Evolutionary conservation across 2,329 filamentous ascomycete species (phyloP), one percentile per base, ranked within the genome.

Genomic region (Xylaria sp.): DNA sequence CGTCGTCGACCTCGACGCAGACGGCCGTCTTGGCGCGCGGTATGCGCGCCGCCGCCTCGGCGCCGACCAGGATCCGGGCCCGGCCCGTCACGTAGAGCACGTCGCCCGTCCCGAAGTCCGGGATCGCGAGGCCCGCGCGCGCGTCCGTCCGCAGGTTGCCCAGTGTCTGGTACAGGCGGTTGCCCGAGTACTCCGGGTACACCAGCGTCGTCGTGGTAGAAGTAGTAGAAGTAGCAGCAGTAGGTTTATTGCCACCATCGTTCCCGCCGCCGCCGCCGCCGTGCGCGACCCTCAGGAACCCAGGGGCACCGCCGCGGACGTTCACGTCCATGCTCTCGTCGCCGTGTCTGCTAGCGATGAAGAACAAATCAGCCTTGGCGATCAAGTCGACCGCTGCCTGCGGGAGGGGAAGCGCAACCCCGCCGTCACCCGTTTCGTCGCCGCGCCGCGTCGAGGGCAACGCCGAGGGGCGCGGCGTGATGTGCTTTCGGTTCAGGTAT

Each of bases 111-210:
- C 81, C 80, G 65, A 90, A 93, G 68, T 92, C 85, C 0, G 91
- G 90, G 34, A 96, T 79, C 2, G 82, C 83, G 44, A 93, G 70
- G 2, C 91, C 90, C 2, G 89, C 83, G 17, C 76, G 74, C 0
- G 90, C 89, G 26, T 86, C 87, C 7, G 80, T 72, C 38, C 81
- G 76, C 13, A 95, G 75, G 66, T 96, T 96, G 1, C 91, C 91
- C 0, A 95, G 79, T 0, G 88, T 90, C 69, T 95, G 91, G 64
- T 95, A 96, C 0, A 94, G 74, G 16, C 90, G 78, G 69, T 96
- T 96, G 7, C 91, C 91, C 0, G 88, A 92, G 69, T 89, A 95
- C 68, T 96, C 91, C 0, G 91, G 91, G 71, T 91, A 96, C 2
- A 88, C 77, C 13, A 95, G 70, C 2, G 83, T 77, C 1, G 76